Evolutionary conservation across 257 asterid genomes (phyloP).

Genomic region (Fraxinus quadrangulata): DNA sequence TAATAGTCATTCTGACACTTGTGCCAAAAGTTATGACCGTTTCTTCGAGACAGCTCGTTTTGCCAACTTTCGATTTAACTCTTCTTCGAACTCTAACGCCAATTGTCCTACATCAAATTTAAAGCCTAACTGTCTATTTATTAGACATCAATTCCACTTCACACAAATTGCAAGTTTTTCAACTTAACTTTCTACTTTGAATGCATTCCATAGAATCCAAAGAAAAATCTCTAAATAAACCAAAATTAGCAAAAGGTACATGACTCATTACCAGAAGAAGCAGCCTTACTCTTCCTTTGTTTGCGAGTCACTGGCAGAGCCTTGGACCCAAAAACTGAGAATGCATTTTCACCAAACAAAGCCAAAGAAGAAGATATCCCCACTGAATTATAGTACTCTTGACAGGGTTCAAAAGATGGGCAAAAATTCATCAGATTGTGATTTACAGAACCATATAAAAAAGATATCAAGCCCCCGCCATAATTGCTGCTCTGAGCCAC

Average conservation of each 20-base stretch:
- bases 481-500: conserved; percentile 20
- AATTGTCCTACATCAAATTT: no score
- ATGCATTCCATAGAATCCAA: no score
- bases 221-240: background rate
- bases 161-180: no score
- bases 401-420: conserved; percentile 36
- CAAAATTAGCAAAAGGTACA: background rate
- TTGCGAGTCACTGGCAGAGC: conserved; percentile 23
- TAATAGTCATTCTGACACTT: no score
- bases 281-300: conserved; percentile 25
- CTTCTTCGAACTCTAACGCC: no score
- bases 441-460: conserved; percentile 26
- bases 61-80: no score
- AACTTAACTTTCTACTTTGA: no score
- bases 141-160: no score
- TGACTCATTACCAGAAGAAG: conserved; percentile 32
- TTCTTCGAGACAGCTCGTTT: no score
- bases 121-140: no score
- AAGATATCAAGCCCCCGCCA: conserved; percentile 31
- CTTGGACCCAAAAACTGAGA: conserved; percentile 32
- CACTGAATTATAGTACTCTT: conserved; percentile 29
- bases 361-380: conserved; percentile 30
- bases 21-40: no score
- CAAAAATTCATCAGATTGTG: conserved; percentile 32
- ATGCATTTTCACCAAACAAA: conserved; percentile 28